Percentiles rank a stretch among this genome's conserved stretches.
These are phyloP conservation scores for Leccinum variabile DNA, from an alignment of 1,284 basidiomycete genomes.

Conservation along the genomic window DNA sequence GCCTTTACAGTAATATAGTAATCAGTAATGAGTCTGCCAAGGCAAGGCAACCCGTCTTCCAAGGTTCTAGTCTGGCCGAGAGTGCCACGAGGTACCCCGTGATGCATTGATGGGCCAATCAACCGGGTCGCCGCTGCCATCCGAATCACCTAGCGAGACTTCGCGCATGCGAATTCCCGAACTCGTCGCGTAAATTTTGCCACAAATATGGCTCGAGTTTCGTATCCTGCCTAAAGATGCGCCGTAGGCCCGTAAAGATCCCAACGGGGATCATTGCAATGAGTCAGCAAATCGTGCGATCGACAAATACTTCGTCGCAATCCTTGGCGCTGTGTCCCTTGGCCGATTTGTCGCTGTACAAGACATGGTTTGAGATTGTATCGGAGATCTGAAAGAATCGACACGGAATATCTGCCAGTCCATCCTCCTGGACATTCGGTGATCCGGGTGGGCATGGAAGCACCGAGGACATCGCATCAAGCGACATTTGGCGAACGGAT, in stretches of 20 bases:
- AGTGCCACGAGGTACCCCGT: slow-evolving; percentile 5
- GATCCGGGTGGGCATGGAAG: slow-evolving; percentile 3
- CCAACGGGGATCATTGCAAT: neutral
- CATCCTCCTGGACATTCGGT: slow-evolving; percentile 2
- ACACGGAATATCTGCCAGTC: neutral
- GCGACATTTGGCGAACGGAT: neutral
- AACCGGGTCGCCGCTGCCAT: slow-evolving; percentile 4
- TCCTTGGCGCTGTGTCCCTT: neutral
- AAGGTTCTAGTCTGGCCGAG: neutral
- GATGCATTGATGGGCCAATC: slow-evolving; percentile 6
- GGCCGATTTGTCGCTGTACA: neutral
- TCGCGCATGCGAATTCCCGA: neutral
- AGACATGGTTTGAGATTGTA: neutral
- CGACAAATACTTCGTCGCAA: neutral
- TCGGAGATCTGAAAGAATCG: slow-evolving; percentile 13
- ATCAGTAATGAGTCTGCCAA: neutral
- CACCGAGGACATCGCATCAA: slow-evolving; percentile 25
- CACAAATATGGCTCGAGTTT: neutral
- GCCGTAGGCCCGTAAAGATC: neutral
- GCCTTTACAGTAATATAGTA: neutral
- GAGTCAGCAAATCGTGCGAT: neutral
- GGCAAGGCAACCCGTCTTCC: neutral
- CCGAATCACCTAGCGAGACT: neutral
- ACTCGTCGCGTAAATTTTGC: neutral
- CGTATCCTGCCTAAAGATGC: neutral